Percentiles rank a stretch among this genome's conserved stretches.
phyloP scores from a whole-genome alignment of 1,139 yeast species.

The Scheffersomyces quercinus region DNA sequence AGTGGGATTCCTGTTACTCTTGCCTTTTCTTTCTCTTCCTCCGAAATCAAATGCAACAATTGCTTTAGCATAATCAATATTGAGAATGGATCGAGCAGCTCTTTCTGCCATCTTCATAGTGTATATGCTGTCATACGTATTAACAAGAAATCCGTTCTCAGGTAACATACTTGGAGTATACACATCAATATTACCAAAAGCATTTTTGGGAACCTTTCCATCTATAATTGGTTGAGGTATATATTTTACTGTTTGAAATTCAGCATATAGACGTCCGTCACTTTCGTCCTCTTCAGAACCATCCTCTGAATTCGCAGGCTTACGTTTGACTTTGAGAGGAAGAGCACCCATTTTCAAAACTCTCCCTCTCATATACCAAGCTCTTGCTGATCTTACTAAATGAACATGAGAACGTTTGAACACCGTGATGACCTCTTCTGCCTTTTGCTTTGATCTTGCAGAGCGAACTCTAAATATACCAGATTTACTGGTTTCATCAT shows the following conservation, averaged over 20 bases:
- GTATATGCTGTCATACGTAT: conserved; percentile 14
- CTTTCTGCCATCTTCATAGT: conserved; percentile 53
- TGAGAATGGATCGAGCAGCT: conserved; percentile 66
- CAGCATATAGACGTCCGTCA: conserved; percentile 63
- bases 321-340: conserved; percentile 51
- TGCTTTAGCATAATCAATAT: conserved; percentile 83
- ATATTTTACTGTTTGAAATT: conserved; percentile 72
- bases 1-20: conserved; percentile 41
- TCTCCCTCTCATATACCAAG: conserved; percentile 86
- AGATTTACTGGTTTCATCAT: conserved; percentile 55
- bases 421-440: conserved; percentile 50
- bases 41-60: conserved; percentile 82
- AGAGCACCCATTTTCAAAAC: conserved; percentile 68
- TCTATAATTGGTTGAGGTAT: conserved; percentile 63
- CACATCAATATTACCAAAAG: conserved; percentile 80
- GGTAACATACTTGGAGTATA: conserved; percentile 84
- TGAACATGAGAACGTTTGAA: conserved; percentile 69
- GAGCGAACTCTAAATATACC: conserved; percentile 61
- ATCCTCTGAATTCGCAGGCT: conserved; percentile 16
- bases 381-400: conserved; percentile 67
- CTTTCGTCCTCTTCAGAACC: conserved; percentile 44
- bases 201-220: conserved; percentile 73
- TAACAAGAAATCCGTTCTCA: conserved; percentile 65
- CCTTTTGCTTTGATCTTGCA: conserved; percentile 21
- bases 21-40: conserved; percentile 6